Conservation (phyloP, 331 rosid genomes). For the Rosa hybrid region DNA sequence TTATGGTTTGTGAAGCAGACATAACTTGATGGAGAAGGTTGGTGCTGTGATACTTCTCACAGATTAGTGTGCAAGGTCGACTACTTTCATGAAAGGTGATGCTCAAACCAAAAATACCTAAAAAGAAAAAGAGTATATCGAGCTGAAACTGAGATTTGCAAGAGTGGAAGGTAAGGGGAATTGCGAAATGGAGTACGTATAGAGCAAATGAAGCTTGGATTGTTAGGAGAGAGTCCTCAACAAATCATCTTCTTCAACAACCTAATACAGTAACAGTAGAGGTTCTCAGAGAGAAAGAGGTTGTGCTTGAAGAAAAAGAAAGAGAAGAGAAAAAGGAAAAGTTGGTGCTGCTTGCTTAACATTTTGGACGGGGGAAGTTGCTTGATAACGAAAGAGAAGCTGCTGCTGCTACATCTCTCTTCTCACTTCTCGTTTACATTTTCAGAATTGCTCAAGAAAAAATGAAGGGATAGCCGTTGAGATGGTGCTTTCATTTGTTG, state of each 20-base stretch:
- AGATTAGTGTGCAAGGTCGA: not conserved
- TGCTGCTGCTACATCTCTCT: constrained; percentile 29
- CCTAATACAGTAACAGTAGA: constrained; percentile 27
- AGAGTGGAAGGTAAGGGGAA: not conserved
- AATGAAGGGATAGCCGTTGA: constrained; percentile 42
- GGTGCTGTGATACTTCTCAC: constrained; percentile 27
- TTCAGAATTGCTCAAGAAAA: constrained; percentile 13
- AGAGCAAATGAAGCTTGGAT: constrained; percentile 57
- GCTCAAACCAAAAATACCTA: not conserved
- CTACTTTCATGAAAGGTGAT: not conserved
- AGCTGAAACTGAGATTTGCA: constrained; percentile 22
- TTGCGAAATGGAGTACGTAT: constrained; percentile 43
- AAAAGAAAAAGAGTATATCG: not conserved
- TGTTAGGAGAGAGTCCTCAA: constrained; percentile 49
- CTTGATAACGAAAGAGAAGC: constrained; percentile 65
- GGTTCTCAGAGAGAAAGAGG: constrained; percentile 27
- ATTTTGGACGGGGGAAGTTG: constrained; percentile 36
- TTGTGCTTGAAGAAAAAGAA: constrained; percentile 78
- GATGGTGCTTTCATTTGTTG: constrained; percentile 48
- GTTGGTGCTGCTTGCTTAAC: constrained; percentile 60
- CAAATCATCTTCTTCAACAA: constrained; percentile 50
- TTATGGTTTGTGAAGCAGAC: constrained; percentile 26
- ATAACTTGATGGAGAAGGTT: constrained; percentile 30
- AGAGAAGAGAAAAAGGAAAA: constrained; percentile 31
- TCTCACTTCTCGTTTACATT: constrained; percentile 20